Base-by-base conservation (phyloP, 139 green algal genomes). In the Volvox africanus region DNA sequence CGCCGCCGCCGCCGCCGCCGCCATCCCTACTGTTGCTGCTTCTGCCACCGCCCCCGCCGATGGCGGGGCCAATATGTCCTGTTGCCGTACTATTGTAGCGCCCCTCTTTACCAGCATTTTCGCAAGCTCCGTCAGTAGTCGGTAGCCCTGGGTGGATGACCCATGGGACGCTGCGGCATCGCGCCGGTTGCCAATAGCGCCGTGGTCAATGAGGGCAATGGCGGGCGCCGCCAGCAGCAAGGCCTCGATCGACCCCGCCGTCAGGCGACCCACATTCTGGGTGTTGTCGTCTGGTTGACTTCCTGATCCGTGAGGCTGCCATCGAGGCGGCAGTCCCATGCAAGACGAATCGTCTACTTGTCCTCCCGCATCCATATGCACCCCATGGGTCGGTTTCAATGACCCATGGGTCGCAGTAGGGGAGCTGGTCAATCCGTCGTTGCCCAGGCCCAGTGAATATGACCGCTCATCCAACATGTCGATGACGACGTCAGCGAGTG, bases 401-500 rank as follows among this genome's bases (percentile, higher is more conserved):
- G 44, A 35, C 22, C 44, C 79, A 69, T 80, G 75, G 30, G 75
- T 50, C 75, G 44, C 44, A 9, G 5, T 55, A 9, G 44, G 44
- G 44, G 78, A 33, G 20, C 14, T 44, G 50, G 50, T 44, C 50
- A 55, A 55, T 17, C 44, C 50, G 80, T 55, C 80, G 50, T 44
- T 0, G 61, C 19, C 44, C 44, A 9, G 44, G 44, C 44, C 44
- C 44, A 55, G 5, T 55, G 44, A 9, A 55, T 55, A 55, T 55
- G 44, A 55, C 44, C 61, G 81, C 61, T 76, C 81, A n/a, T 87
- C 81, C 61, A 87, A 19, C 6, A 65, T 30, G 21, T 87, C 81
- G 17, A 87, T 67, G n/a, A 87, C 30, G 61, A 87, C 81, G 32
- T 87, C 61, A 13, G 81, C 81, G 1, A 87, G 30, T 30, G 61